Conservation (phyloP, 1,284 basidiomycete species). For the Malassezia brasiliensis region DNA sequence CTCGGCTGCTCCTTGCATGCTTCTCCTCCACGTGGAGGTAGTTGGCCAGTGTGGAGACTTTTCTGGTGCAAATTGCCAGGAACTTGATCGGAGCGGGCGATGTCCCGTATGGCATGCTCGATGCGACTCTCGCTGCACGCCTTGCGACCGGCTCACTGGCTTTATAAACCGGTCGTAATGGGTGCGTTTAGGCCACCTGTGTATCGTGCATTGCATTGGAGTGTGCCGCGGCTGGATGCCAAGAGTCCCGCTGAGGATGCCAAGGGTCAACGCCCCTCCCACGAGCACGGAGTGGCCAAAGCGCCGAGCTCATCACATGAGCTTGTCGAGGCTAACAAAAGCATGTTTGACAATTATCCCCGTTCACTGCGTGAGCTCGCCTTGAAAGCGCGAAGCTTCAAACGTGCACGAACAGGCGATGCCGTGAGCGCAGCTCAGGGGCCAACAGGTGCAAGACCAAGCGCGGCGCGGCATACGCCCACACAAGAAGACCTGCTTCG, state of each 20-base stretch:
- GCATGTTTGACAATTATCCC: slow-evolving; percentile 38
- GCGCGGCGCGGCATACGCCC: slow-evolving; percentile 11
- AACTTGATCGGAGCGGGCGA: too few relatives aligned
- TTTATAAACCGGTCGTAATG: too few relatives aligned
- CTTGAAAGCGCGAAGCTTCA: slow-evolving; percentile 25
- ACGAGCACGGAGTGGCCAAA: too few relatives aligned
- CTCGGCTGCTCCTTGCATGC: not conserved
- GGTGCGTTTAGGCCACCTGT: too few relatives aligned
- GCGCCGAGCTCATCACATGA: not conserved
- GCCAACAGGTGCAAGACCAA: not conserved
- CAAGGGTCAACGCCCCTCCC: too few relatives aligned
- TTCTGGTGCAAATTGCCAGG: not conserved
- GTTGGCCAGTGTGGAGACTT: slow-evolving; percentile 6
- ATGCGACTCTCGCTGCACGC: not conserved
- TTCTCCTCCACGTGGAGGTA: slow-evolving; percentile 10
- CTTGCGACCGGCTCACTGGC: too few relatives aligned
- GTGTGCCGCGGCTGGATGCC: too few relatives aligned
- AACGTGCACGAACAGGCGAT: slow-evolving; percentile 5
- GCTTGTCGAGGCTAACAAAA: slow-evolving; percentile 5
- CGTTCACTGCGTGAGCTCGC: slow-evolving; percentile 34
- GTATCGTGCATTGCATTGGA: too few relatives aligned
- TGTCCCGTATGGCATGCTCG: not conserved
- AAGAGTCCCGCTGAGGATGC: too few relatives aligned
- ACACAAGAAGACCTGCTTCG: slow-evolving; percentile 62
- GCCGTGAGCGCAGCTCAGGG: not conserved